Evolutionary conservation across 2,329 filamentous ascomycete species (phyloP), one percentile per base, ranked within the genome.

Genomic region (Thielaviopsis musarum): DNA sequence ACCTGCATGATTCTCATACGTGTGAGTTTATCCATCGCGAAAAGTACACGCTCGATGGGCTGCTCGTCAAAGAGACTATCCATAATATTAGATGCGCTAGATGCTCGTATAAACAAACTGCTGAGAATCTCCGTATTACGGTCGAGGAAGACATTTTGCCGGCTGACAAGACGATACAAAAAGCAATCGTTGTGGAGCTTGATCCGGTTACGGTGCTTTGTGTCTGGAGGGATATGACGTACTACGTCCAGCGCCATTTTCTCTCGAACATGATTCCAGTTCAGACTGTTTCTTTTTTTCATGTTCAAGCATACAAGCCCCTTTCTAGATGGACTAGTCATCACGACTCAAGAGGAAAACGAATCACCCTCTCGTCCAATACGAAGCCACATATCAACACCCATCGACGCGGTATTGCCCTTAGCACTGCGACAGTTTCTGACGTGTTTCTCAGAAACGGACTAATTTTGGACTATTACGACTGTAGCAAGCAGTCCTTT

Each of bases 61-160:
- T 6, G 9, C 5, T 34, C 9, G 2, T 10, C 7, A 34, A 34
- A 17, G 13, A 19, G 21, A 49, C 22, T 17, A 22, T 57, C 1
- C 66, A 69, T 30, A 57, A 48, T 30, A 0, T 3, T 5, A 15
- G 1, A 0, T 78, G 75, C 59, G 1, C 2, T 0, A 72, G 70
- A 57, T 81, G 77, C 63, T 1, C 2, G 0, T 62, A 69, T 0
- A 52, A 63, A 2, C 3, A 5, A 0, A 1, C 66, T n/a, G 77
- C 77, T 0, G 53, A 69, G 0, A 1, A 3, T 0, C 59, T 84
- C 0, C 45, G 26, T 0, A 81, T 85, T 7, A 0, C 51, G 0
- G 65, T 79, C 9, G 70, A 80, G 63, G 81, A 84, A 64, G 82
- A 78, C 78, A 80, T 81, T 0, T 67, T 84, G 0, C 74, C 79